Evolutionary conservation across 2,329 filamentous ascomycete genomes (phyloP).

Genomic region (Ceratocystis cubensis): DNA sequence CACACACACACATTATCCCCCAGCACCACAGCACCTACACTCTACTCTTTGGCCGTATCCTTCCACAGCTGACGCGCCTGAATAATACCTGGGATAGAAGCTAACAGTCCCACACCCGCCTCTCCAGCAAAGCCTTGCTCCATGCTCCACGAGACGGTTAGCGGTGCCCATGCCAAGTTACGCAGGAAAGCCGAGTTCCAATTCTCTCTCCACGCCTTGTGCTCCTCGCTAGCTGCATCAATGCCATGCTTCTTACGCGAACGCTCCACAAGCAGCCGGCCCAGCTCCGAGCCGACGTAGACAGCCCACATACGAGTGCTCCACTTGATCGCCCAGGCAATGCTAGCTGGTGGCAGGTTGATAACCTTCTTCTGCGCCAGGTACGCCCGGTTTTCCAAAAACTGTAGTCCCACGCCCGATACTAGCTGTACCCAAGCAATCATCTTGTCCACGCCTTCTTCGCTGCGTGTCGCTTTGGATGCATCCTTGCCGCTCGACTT

Average conservation of each 20-base stretch:
- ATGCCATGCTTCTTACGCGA: constrained; percentile 29
- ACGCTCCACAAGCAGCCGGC: constrained; percentile 44
- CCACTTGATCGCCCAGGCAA: constrained; percentile 53
- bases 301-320: constrained; percentile 69
- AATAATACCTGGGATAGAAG: constrained; percentile 30
- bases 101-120: constrained; percentile 27
- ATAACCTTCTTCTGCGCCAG: constrained; percentile 62
- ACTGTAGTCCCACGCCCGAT: constrained; percentile 58
- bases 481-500: constrained; percentile 20
- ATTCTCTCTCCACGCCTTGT: constrained; percentile 35
- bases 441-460: constrained; percentile 31
- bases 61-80: constrained; percentile 32
- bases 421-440: constrained; percentile 58
- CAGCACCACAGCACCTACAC: no score
- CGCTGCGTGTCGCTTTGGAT: constrained; percentile 23
- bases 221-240: constrained; percentile 29
- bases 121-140: constrained; percentile 43
- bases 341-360: constrained; percentile 41
- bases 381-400: constrained; percentile 72
- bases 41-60: constrained; percentile 24
- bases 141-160: constrained; percentile 73
- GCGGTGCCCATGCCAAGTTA: constrained; percentile 64
- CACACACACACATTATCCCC: no score
- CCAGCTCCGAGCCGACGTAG: constrained; percentile 65
- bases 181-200: constrained; percentile 57